A percentile compares a stretch with the other conserved stretches of the same genome.
These are phyloP conservation scores for Colletotrichum kahawae DNA, from an alignment of 2,329 filamentous ascomycete species.

Conservation along the genomic window DNA sequence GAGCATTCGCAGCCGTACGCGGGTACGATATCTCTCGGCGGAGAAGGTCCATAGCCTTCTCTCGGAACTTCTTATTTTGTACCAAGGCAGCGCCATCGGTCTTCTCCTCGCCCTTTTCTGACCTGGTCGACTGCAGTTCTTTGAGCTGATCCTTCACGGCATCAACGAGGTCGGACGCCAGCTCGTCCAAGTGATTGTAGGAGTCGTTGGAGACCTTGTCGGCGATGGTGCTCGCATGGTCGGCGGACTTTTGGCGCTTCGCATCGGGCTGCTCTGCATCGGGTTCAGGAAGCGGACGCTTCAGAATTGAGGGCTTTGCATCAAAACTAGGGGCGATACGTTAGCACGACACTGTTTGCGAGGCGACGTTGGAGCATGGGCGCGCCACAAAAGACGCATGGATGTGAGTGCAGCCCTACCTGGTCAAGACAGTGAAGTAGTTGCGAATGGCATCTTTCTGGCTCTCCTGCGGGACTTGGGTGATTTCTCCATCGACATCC, in stretches of 20 bases:
- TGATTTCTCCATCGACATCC: constrained; percentile 29
- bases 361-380: background rate
- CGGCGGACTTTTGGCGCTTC: constrained; percentile 65
- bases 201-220: constrained; percentile 57
- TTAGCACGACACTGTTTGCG: constrained; percentile 29
- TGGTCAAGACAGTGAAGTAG: constrained; percentile 41
- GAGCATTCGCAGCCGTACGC: constrained; percentile 36
- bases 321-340: constrained; percentile 53
- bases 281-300: constrained; percentile 53
- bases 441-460: constrained; percentile 42
- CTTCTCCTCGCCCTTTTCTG: constrained; percentile 30
- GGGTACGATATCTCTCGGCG: constrained; percentile 64
- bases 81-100: constrained; percentile 39
- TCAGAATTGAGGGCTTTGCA: constrained; percentile 57
- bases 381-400: background rate
- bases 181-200: constrained; percentile 68
- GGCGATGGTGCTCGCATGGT: constrained; percentile 47
- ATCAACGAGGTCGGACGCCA: constrained; percentile 62
- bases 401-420: constrained; percentile 33
- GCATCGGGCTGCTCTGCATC: constrained; percentile 56
- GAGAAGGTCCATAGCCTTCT: constrained; percentile 66
- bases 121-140: constrained; percentile 44
- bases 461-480: constrained; percentile 21
- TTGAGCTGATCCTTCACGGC: constrained; percentile 53
- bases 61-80: constrained; percentile 62